Conservation (phyloP, 306 rosid genomes). For the Acmispon strigosus region DNA sequence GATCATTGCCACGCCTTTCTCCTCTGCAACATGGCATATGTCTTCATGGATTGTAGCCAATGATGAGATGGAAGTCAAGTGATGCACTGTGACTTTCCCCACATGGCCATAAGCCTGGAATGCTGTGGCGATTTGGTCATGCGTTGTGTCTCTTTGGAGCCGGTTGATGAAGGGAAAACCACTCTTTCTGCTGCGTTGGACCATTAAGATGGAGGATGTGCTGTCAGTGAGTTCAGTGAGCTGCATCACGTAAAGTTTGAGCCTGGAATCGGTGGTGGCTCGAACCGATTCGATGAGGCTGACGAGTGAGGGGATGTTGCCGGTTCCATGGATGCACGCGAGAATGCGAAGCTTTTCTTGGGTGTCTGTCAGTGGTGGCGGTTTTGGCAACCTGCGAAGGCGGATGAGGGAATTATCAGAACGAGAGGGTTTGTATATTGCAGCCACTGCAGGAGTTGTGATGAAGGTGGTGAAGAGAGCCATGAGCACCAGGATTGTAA, state of each 20-base stretch:
- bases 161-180: constrained; percentile 32
- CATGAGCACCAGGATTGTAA: constrained; percentile 36
- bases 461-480: constrained; percentile 44
- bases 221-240: constrained; percentile 35
- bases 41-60: constrained; percentile 39
- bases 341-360: constrained; percentile 29
- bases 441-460: constrained; percentile 32
- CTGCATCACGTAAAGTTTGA: constrained; percentile 33
- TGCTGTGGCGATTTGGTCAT: constrained; percentile 25
- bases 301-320: constrained; percentile 24
- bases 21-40: constrained; percentile 31
- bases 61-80: constrained; percentile 19
- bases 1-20: constrained; percentile 27
- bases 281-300: constrained; percentile 31
- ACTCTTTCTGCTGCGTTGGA: constrained; percentile 23
- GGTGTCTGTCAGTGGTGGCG: constrained; percentile 3
- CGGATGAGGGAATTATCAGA: neutral
- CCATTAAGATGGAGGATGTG: constrained; percentile 44
- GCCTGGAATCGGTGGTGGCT: neutral
- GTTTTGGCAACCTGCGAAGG: neutral
- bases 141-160: constrained; percentile 1
- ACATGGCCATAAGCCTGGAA: constrained; percentile 23
- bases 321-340: constrained; percentile 36
- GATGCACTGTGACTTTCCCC: constrained; percentile 10
- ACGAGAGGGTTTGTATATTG: constrained; percentile 27